Conservation (phyloP, 1,284 basidiomycete genomes). For the Rhodotorula sp. region DNA sequence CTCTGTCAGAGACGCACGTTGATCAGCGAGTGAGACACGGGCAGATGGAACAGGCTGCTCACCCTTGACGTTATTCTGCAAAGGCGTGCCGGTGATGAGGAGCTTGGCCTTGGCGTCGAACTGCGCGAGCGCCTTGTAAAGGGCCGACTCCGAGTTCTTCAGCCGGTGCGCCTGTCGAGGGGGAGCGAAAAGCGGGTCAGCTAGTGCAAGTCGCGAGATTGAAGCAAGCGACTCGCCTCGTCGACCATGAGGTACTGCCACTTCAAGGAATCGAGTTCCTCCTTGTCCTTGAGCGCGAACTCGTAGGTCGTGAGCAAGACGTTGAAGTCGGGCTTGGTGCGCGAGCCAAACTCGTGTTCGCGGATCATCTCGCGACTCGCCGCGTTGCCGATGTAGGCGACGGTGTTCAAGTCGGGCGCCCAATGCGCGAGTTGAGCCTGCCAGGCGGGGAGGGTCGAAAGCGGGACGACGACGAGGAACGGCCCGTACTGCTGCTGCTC, state of each 20-base stretch:
- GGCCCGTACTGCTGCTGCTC: slow-evolving; percentile 91
- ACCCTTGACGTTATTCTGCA: slow-evolving; percentile 99
- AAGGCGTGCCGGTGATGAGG: slow-evolving; percentile 94
- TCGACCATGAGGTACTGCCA: slow-evolving; percentile 97
- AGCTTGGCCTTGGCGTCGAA: slow-evolving; percentile 90
- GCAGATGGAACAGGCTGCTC: too few relatives aligned
- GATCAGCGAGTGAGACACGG: too few relatives aligned
- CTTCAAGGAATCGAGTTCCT: slow-evolving; percentile 87
- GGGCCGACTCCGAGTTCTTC: slow-evolving; percentile 95
- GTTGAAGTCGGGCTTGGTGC: slow-evolving; percentile 86
- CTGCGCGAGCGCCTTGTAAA: slow-evolving; percentile 88
- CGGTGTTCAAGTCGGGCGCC: slow-evolving; percentile 96
- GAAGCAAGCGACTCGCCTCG: slow-evolving; percentile 61
- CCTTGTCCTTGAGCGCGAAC: slow-evolving; percentile 85
- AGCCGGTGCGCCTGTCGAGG: slow-evolving; percentile 81
- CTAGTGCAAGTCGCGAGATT: neutral
- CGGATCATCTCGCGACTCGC: slow-evolving; percentile 86
- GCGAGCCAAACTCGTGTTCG: slow-evolving; percentile 82
- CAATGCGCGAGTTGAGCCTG: slow-evolving; percentile 91
- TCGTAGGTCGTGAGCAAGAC: slow-evolving; percentile 98
- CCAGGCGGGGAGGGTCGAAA: slow-evolving; percentile 98
- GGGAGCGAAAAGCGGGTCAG: neutral
- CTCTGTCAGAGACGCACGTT: slow-evolving; percentile 65
- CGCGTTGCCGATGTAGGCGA: slow-evolving; percentile 93
- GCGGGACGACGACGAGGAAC: slow-evolving; percentile 94